Evolutionary conservation across 2,329 filamentous ascomycete genomes (phyloP), one percentile per base, ranked within the genome.

Genomic region (Sclerotiophoma versabilis): DNA sequence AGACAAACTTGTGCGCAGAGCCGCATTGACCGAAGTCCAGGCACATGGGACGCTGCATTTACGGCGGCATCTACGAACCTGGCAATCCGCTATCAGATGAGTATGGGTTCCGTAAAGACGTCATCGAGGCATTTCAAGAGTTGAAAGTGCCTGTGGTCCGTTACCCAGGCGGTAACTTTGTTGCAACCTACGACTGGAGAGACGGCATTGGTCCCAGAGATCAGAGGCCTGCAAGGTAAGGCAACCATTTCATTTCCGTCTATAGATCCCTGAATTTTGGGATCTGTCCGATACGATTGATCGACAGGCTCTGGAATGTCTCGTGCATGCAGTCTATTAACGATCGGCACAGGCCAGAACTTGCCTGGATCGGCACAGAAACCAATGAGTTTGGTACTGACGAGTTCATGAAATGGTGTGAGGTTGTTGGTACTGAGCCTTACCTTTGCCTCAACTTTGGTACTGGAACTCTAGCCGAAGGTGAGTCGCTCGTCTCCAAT

Each of bases 21-120:
- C 27, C 32, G 47, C 53, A 63, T 64, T 73, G 53, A 73, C 68
- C 50, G 46, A 36, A 53, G 22, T 49, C 26, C 62, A 91, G 89
- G 66, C 91, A 95, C 75, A 95, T 95, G 90, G 91, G 91, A 66
- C 86, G 91, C 58, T 95, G 91, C 79, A 92, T 95, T 69, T 93
- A 95, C 72, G 90, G 90, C 59, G 91, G 91, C 60, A 89, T 95
- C 70, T 93, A 92, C 75, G 90, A 93, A 64, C 90, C 90, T 1
- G 83, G 82, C 27, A 92, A 87, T 72, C 77, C 85, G 3, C 81
- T 92, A n/a, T 87, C 89, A 2, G 89, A 93, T 63, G 80, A 85
- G 48, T 80, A 90, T 60, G 90, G 90, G 34, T 93, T 91, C 77
- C 87, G 91, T 32, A 90, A 83, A 62, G 77, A 19, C 75, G 91